phyloP scores from a whole-genome alignment of 257 asterid genomes.

The Petrea volubilis region DNA sequence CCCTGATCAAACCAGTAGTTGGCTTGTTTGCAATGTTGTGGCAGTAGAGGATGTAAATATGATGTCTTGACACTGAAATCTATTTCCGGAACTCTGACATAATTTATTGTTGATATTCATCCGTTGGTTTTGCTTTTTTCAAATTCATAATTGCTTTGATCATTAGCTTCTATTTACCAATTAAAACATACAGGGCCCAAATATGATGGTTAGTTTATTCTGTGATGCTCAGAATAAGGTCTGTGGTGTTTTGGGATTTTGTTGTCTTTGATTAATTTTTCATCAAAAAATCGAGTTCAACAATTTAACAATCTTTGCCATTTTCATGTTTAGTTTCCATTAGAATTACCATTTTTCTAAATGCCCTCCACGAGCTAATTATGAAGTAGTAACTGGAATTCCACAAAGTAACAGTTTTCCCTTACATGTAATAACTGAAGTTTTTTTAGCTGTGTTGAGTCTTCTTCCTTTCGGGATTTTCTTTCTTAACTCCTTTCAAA shows the following conservation, averaged over 20 bases:
- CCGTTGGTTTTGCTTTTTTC: too few relatives aligned
- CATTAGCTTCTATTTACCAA: too few relatives aligned
- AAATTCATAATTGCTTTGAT: too few relatives aligned
- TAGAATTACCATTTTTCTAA: not conserved
- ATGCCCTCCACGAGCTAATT: not conserved
- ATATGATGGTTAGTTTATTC: too few relatives aligned
- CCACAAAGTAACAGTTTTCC: not conserved
- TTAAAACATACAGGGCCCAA: too few relatives aligned
- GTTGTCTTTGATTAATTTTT: not conserved
- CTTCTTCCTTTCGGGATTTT: not conserved
- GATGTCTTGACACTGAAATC: too few relatives aligned
- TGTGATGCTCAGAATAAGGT: too few relatives aligned
- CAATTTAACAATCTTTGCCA: not conserved
- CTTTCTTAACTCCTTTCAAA: not conserved
- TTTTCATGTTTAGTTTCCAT: not conserved
- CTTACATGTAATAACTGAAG: not conserved
- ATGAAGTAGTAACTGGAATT: not conserved
- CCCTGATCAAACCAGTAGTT: not conserved
- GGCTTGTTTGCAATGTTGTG: too few relatives aligned
- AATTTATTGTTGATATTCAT: too few relatives aligned
- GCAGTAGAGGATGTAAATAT: not conserved
- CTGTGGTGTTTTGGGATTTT: not conserved
- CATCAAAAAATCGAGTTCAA: not conserved
- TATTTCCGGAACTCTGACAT: too few relatives aligned
- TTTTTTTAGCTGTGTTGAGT: not conserved